Evolutionary conservation across 2,329 filamentous ascomycete genomes (phyloP).

Genomic region (Sphaerulina vaccinii): DNA sequence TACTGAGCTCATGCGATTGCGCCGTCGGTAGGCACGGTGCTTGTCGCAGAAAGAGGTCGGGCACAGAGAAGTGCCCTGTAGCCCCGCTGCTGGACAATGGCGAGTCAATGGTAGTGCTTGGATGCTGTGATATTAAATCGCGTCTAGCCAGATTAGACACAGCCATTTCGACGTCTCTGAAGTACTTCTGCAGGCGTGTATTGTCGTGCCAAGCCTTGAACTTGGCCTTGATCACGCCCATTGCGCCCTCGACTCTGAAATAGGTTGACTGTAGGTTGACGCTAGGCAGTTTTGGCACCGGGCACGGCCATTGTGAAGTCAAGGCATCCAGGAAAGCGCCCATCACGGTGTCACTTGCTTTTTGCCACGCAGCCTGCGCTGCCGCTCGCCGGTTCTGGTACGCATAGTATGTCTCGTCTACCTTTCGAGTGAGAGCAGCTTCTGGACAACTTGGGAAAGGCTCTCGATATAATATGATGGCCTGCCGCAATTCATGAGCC

Average conservation of each 20-base stretch:
- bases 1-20: background rate
- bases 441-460: background rate
- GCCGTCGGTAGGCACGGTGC: background rate
- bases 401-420: background rate
- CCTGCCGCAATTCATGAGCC: slow-evolving; percentile 16
- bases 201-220: slow-evolving; percentile 12
- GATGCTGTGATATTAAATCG: background rate
- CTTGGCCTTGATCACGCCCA: background rate
- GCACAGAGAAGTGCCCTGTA: slow-evolving; percentile 3
- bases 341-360: background rate
- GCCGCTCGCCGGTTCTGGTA: background rate
- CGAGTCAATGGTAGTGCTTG: background rate
- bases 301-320: slow-evolving; percentile 6
- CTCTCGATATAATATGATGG: background rate
- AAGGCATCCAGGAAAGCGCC: background rate
- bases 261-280: background rate
- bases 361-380: background rate
- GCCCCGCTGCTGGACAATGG: background rate
- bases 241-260: slow-evolving; percentile 1
- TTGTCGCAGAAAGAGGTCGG: slow-evolving; percentile 2
- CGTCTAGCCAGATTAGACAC: background rate
- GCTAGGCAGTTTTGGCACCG: background rate
- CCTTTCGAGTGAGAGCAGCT: background rate
- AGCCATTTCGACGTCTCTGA: background rate
- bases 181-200: slow-evolving; percentile 4